Percentiles rank a stretch among this genome's conserved stretches.
These are phyloP conservation scores for Setaria viridis DNA, from an alignment of 202 grass and related monocot genomes.

Conservation along the genomic window DNA sequence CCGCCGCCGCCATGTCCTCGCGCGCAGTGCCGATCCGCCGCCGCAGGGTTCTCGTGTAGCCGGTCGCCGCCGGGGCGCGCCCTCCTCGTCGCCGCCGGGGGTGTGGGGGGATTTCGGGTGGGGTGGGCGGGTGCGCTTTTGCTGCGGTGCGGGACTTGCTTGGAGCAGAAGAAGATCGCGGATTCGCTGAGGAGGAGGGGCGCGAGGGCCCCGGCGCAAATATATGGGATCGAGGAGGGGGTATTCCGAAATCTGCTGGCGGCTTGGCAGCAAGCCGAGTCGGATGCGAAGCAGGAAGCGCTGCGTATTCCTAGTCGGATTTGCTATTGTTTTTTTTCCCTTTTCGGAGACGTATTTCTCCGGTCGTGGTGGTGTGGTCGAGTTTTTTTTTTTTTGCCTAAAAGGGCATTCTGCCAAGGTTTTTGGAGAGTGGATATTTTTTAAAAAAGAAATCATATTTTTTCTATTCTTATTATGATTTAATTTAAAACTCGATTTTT, in stretches of 20 bases:
- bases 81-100: background rate
- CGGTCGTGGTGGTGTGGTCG: background rate
- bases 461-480: background rate
- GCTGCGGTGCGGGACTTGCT: conserved; percentile 6
- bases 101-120: background rate
- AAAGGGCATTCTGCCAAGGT: background rate
- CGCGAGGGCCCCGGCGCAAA: background rate
- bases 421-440: background rate
- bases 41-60: background rate
- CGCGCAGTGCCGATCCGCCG: conserved; percentile 29
- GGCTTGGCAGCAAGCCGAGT: background rate
- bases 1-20: conserved; percentile 35
- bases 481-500: background rate
- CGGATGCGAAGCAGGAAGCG: background rate
- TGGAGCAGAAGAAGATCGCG: conserved; percentile 40
- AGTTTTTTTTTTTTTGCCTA: no score
- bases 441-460: background rate
- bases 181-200: background rate
- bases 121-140: background rate
- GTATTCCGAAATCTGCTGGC: background rate
- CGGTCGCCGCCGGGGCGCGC: background rate
- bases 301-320: background rate
- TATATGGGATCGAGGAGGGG: background rate
- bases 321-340: background rate
- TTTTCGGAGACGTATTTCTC: background rate